A percentile compares a stretch with the other conserved stretches of the same genome.
These are phyloP conservation scores for Saccharomycopsis synnaedendra DNA, from an alignment of 805 yeast genomes.

Conservation along the genomic window DNA sequence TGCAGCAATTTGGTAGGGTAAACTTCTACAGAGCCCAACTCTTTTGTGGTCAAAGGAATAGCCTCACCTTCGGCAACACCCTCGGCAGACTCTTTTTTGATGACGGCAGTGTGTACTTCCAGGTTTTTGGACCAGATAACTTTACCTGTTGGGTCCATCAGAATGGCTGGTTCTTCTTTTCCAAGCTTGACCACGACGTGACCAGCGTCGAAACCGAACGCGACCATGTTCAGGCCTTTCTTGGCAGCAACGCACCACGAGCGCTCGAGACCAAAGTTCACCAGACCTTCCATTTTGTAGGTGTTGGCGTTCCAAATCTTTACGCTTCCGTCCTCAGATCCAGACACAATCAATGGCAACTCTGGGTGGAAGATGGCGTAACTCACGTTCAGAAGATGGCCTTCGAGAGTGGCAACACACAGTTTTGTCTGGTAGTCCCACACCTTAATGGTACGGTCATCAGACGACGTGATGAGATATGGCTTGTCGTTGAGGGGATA, in stretches of 20 bases:
- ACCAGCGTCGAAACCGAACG: slow-evolving; percentile 94
- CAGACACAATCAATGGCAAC: slow-evolving; percentile 86
- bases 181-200: slow-evolving; percentile 82
- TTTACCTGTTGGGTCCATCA: slow-evolving; percentile 90
- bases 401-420: slow-evolving; percentile 87
- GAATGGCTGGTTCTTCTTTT: slow-evolving; percentile 84
- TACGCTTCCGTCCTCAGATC: slow-evolving; percentile 92
- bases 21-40: slow-evolving; percentile 87
- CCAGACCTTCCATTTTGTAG: slow-evolving; percentile 83
- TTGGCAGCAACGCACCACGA: slow-evolving; percentile 86
- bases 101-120: slow-evolving; percentile 76
- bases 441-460: slow-evolving; percentile 76
- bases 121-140: slow-evolving; percentile 84
- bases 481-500: slow-evolving; percentile 98
- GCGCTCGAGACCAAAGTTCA: slow-evolving; percentile 86
- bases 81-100: slow-evolving; percentile 49
- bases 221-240: slow-evolving; percentile 59
- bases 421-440: slow-evolving; percentile 98
- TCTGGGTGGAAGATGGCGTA: slow-evolving; percentile 98
- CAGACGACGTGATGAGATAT: slow-evolving; percentile 82
- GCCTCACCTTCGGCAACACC: slow-evolving; percentile 72
- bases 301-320: slow-evolving; percentile 94
- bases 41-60: slow-evolving; percentile 70
- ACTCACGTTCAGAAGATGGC: slow-evolving; percentile 89
- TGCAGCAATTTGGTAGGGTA: slow-evolving; percentile 82